Conservation (phyloP, 2,329 filamentous ascomycete species). For the Trichophyton verrucosum region DNA sequence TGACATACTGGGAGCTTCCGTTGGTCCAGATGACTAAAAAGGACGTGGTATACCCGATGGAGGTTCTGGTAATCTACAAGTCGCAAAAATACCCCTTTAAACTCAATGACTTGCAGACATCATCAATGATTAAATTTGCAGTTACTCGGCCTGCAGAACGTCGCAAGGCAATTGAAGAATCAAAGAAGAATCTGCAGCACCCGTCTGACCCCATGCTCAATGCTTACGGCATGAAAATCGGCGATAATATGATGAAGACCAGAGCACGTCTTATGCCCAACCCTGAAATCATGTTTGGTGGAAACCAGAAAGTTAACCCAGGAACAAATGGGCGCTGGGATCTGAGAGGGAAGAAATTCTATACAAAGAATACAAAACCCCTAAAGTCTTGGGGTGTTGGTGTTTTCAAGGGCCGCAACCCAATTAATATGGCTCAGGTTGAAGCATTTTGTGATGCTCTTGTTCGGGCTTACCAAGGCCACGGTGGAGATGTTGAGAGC, state of each 20-base stretch:
- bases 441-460: constrained; percentile 50
- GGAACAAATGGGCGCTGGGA: constrained; percentile 70
- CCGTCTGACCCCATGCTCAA: constrained; percentile 54
- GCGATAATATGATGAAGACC: constrained; percentile 49
- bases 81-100: constrained; percentile 49
- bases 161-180: constrained; percentile 53
- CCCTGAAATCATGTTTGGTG: constrained; percentile 59
- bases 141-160: constrained; percentile 64
- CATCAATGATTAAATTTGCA: constrained; percentile 84
- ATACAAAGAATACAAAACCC: constrained; percentile 47
- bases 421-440: constrained; percentile 32
- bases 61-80: constrained; percentile 40
- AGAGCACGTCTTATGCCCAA: constrained; percentile 59
- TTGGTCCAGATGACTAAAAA: constrained; percentile 48
- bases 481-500: constrained; percentile 47
- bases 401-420: constrained; percentile 46
- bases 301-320: constrained; percentile 44
- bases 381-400: constrained; percentile 67
- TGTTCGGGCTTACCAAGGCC: constrained; percentile 45
- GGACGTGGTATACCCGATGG: constrained; percentile 43
- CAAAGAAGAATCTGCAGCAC: constrained; percentile 58
- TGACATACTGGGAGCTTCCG: constrained; percentile 40
- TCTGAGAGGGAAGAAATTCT: constrained; percentile 68
- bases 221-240: constrained; percentile 63
- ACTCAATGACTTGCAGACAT: constrained; percentile 52